Evolutionary conservation across 2,329 filamentous ascomycete genomes (phyloP).

Genomic region (Fusarium secorum): DNA sequence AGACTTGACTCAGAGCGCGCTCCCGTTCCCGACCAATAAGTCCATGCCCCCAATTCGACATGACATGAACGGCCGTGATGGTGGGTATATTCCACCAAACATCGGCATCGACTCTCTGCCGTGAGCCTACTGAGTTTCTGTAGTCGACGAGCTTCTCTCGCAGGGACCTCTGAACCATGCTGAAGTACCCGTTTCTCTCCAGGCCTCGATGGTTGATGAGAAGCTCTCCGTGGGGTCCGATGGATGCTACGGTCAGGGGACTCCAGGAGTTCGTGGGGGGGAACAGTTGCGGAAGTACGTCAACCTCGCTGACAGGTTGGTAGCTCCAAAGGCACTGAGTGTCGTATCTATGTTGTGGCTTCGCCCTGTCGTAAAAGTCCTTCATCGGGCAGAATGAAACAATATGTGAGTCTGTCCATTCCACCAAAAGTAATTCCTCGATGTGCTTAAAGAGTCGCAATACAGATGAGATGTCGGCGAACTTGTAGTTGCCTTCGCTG

Average conservation of each 20-base stretch:
- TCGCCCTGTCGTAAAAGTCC: neutral
- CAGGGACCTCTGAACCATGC: neutral
- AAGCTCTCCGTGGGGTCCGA: neutral
- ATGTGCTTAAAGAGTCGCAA: neutral
- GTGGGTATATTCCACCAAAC: neutral
- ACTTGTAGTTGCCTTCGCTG: accelerated
- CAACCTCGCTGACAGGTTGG: neutral
- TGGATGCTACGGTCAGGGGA: accelerated
- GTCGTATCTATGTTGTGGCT: neutral
- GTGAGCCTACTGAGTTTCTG: neutral
- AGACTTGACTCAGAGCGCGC: neutral
- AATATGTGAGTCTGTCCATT: neutral
- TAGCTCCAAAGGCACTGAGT: neutral
- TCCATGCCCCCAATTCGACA: neutral
- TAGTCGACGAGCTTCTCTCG: neutral
- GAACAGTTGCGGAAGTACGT: neutral
- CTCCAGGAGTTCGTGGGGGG: accelerated
- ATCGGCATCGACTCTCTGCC: accelerated
- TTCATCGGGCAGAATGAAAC: too few relatives aligned
- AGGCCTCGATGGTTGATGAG: neutral
- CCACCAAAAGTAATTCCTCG: neutral
- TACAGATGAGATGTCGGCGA: neutral
- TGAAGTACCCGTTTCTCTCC: neutral
- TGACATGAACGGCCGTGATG: neutral
- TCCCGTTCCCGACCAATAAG: neutral